These are phyloP conservation scores for Collariella sp. DNA, from an alignment of 495 filamentous ascomycete species.

Conservation along the genomic window DNA sequence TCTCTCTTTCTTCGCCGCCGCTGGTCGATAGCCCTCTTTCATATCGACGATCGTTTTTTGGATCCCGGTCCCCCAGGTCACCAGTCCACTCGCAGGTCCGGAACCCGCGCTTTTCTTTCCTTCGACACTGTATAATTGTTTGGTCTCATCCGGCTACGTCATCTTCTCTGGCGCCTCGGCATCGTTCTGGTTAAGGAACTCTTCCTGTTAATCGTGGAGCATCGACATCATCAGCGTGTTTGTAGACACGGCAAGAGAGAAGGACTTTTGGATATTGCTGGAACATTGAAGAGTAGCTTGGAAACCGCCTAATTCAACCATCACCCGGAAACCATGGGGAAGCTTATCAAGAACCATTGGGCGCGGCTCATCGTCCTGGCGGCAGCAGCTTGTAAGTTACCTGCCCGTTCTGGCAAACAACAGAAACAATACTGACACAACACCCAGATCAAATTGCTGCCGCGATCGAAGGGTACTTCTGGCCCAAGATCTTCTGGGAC, in stretches of 20 bases:
- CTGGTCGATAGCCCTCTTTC: slow-evolving; percentile 43
- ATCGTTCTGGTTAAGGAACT: background rate
- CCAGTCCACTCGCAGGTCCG: slow-evolving; percentile 36
- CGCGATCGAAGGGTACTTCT: slow-evolving; percentile 83
- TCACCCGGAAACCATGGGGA: slow-evolving; percentile 61
- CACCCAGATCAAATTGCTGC: slow-evolving; percentile 70
- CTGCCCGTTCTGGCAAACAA: background rate
- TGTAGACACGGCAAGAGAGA: slow-evolving; percentile 25
- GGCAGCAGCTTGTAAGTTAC: slow-evolving; percentile 66
- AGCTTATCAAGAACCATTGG: slow-evolving; percentile 98
- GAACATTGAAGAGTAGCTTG: background rate
- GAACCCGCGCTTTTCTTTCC: slow-evolving; percentile 34
- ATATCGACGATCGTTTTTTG: slow-evolving; percentile 31
- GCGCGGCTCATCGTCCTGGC: slow-evolving; percentile 85
- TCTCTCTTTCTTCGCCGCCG: slow-evolving; percentile 31
- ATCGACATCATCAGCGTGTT: slow-evolving; percentile 13
- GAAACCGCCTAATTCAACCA: slow-evolving; percentile 8
- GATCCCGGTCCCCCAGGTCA: slow-evolving; percentile 12
- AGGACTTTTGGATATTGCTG: slow-evolving; percentile 7
- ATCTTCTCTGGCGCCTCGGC: background rate
- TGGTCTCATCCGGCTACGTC: background rate
- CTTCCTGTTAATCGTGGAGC: background rate
- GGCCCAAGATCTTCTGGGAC: slow-evolving; percentile 99
- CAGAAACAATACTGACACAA: slow-evolving; percentile 10
- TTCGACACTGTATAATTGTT: slow-evolving; percentile 21